Evolutionary conservation across 805 yeast genomes (phyloP), one percentile per base, ranked within the genome.

Genomic region (Candida arabinofermentans): DNA sequence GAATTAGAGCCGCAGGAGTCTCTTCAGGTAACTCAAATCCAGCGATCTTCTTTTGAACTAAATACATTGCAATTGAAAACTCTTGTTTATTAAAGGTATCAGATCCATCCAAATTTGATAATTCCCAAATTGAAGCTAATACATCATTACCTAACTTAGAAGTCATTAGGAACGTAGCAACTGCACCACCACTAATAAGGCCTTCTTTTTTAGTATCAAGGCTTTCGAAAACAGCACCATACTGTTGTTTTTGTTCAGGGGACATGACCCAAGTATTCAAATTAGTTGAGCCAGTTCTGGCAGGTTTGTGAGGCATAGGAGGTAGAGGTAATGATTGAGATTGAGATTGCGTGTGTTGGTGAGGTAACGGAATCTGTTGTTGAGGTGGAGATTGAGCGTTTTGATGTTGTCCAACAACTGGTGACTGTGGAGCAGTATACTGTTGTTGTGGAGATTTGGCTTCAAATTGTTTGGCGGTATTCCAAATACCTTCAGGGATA

Each of bases 111-210:
- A 88, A 74, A 61, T 93, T 97, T 8, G 98, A 79, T 51, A 93
- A 71, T 64, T 93, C 99, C 99, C 99, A 93, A 33, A 91, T 81
- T 19, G 79, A 67, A 2, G 98, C 99, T 48, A 93, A 73, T 17
- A 79, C 81, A 39, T 86, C 90, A 55, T 90, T 96, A 39, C 81
- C 75, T 45, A 93, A 75, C 47, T 86, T 85, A 3, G 98, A 91
- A 8, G 93, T 84, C 72, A 87, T 81, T 53, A 93, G 77, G 59
- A 90, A 88, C 7, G 84, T 82, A 6, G 96, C 99, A 34, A 93
- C 88, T 50, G 87, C 87, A 44, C 73, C 78, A 3, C 96, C 83
- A 18, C 82, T 75, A 50, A 91, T 71, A 2, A 69, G 57, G 5
- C 95, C 96, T 2, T 68, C 44, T 26, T 75, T 72, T 7, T 66